Evolutionary conservation across 495 filamentous ascomycete genomes (phyloP), one percentile per base, ranked within the genome.

Genomic region (Lepidopterella palustris): DNA sequence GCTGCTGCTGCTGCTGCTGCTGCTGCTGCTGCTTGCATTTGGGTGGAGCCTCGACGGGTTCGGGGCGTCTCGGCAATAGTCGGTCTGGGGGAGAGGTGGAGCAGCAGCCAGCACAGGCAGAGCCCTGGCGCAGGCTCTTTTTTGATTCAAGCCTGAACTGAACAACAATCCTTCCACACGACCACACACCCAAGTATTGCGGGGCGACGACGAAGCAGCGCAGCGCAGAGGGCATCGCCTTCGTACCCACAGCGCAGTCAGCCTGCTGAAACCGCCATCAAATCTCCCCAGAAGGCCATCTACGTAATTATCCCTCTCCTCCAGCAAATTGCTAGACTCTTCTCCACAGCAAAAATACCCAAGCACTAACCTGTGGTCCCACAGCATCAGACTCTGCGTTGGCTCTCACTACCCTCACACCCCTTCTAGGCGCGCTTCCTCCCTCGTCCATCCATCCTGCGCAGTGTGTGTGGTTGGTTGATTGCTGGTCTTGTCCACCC

Each of bases 351-450:
- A 35, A 5, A 35, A 5, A 35, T 13, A 42, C 35, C 13, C 35
- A 13, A 42, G 13, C 18, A 42, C 13, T 18, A 11, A 42, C 10
- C 35, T 2, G 10, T 11, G 32, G 53, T 55, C 53, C 53, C 53
- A 55, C 53, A 13, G 53, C 53, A 15, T 53, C 51, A 53, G 26
- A 53, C 2, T 4, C 51, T 20, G 21, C 23, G 31, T 53, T 26
- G 51, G 51, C 51, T 32, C 20, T n/a, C n/a, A n/a, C n/a, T n/a
- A n/a, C n/a, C n/a, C n/a, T n/a, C n/a, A n/a, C n/a, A n/a, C n/a
- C n/a, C 35, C 35, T 42, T 18, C 56, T 42, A 28, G n/a, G 45
- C 57, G 45, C 40, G n/a, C 35, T 10, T 42, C 35, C 35, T 15
- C 3, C 35, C 35, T 42, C 35, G 13, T 18, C 35, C 35, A 3